A percentile compares a stretch with the other conserved stretches of the same genome.
Conservation (phyloP, 345 rosid species). For the Eucalyptus shirleyi region DNA sequence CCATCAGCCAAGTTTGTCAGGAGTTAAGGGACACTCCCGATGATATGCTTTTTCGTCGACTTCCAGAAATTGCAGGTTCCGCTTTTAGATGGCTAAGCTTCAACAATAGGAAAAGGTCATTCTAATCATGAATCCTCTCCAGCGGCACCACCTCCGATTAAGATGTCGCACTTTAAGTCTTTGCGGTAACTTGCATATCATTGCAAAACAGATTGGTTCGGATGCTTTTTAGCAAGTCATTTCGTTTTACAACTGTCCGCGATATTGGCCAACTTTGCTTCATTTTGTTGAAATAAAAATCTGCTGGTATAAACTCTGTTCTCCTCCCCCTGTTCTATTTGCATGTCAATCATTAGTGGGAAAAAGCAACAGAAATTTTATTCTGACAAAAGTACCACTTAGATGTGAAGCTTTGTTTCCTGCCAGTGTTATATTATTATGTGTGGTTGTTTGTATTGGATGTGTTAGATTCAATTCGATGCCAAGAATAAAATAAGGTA, state of each 20-base stretch:
- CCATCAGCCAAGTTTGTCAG: conserved; percentile 40
- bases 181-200: not conserved
- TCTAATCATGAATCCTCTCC: not conserved
- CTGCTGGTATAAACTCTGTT: not conserved
- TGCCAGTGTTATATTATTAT: not conserved
- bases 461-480: not conserved
- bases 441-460: not conserved
- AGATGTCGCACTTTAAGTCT: not conserved
- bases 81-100: conserved; percentile 30
- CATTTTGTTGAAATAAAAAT: not conserved
- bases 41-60: conserved; percentile 27
- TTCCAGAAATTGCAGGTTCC: conserved; percentile 30
- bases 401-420: not conserved
- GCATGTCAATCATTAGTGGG: not conserved
- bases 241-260: not conserved
- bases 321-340: not conserved
- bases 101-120: conserved; percentile 26
- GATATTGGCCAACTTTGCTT: not conserved
- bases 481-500: not conserved
- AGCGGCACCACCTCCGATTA: not conserved
- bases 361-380: not conserved
- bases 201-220: not conserved
- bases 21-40: conserved; percentile 41
- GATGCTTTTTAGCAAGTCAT: not conserved
- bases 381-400: not conserved